These are phyloP conservation scores for Alternaria dauci DNA, from an alignment of 2,329 filamentous ascomycete genomes.

Conservation along the genomic window DNA sequence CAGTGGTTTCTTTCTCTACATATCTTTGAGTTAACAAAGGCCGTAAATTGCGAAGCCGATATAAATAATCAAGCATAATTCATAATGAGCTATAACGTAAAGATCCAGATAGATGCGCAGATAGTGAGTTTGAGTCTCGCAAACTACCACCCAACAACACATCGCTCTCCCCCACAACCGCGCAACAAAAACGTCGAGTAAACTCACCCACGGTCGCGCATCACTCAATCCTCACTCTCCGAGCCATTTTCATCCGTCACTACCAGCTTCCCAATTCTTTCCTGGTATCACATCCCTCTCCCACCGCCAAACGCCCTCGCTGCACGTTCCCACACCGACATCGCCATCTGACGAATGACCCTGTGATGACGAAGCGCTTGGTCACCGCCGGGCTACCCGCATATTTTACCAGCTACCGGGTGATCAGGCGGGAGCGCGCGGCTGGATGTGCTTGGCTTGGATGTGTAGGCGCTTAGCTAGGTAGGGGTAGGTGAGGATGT, in stretches of 20 bases:
- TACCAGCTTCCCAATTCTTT: not conserved
- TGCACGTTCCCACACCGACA: slow-evolving; percentile 4
- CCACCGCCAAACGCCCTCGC: slow-evolving; percentile 14
- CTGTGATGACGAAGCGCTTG: not conserved
- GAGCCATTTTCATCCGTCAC: no score
- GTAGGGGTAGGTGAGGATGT: slow-evolving; percentile 1
- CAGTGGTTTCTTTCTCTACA: not conserved
- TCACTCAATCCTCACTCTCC: not conserved
- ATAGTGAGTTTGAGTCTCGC: not conserved
- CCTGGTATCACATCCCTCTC: not conserved
- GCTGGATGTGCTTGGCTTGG: not conserved
- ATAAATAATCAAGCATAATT: not conserved
- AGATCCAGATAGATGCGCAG: no score
- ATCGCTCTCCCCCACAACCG: not conserved
- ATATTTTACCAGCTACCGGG: slow-evolving; percentile 9
- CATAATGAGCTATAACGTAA: not conserved
- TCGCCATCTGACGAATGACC: not conserved
- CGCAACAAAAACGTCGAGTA: not conserved
- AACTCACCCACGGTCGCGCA: not conserved
- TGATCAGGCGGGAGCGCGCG: slow-evolving; percentile 4
- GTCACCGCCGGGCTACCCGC: not conserved
- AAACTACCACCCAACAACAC: not conserved
- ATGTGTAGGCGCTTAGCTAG: not conserved
- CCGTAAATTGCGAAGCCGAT: not conserved
- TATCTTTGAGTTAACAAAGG: not conserved